Base-by-base conservation (phyloP, 1,139 yeast species). In the Geotrichum bryndzae region DNA sequence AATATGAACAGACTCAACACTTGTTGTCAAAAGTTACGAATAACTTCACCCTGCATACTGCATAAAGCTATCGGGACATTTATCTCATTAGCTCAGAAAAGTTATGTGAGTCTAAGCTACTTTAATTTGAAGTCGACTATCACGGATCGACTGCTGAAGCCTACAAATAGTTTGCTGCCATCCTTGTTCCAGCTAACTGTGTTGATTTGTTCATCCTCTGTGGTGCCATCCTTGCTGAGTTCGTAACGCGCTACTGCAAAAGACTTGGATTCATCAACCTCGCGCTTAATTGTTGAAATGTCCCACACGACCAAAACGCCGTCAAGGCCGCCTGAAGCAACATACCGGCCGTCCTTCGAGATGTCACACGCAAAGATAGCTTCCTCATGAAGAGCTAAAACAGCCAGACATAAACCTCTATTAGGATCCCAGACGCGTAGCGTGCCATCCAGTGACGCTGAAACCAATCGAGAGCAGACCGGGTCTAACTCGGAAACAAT, bases 371-470 rank as follows among this genome's bases (percentile, higher is more conserved):
- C 76, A 61, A 86, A 79, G 0, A 87, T 79, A 1, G 89, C 83
- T 6, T 82, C 83, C 56, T 79, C 81, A n/a, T 70, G 72, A 15
- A 79, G 71, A 10, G 77, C 72, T 46, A 78, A 70, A 11, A 77
- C 69, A 11, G 76, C 78, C 5, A 81, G 63, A 25, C 77, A 67
- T 15, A 72, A 69, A 23, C 85, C 85, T 7, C 72, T 73, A 18
- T 74, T 68, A 0, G 82, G 77, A 66, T 87, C 83, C 96, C 96
- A 90, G 0, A 88, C 68, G 61, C 88, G 80, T 1, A 87, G 75
- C 0, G 86, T 77, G 0, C 96, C 92, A 66, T 90, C 96, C 73
- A 88, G 76, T 0, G 96, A 86, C 1, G 82, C 77, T 11, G 82
- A 77, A n/a, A 80, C 67, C 3, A 82, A 66, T 31, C 66, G 64